Conservation (phyloP, 2,329 filamentous ascomycete genomes). For the Corniculantispora saksenae region DNA sequence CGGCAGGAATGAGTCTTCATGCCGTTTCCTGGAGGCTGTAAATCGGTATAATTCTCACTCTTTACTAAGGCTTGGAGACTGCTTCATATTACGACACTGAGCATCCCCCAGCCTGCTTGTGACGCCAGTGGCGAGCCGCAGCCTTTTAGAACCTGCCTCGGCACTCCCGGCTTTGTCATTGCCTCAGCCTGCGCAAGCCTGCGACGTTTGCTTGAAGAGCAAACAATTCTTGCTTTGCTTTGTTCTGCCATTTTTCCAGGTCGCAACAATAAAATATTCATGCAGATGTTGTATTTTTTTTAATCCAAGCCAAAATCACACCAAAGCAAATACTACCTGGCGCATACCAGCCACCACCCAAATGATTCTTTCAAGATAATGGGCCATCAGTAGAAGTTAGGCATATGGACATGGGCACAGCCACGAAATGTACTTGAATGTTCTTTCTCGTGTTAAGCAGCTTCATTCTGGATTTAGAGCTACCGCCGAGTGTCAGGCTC, state of each 20-base stretch:
- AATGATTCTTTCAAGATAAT: no score
- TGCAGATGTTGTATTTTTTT: no score
- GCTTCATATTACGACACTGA: background rate
- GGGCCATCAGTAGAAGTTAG: no score
- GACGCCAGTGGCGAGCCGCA: constrained; percentile 8
- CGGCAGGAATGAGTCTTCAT: background rate
- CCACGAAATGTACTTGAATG: no score
- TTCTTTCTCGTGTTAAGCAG: no score
- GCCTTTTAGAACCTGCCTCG: background rate
- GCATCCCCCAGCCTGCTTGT: background rate
- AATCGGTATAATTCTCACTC: background rate
- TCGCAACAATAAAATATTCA: no score
- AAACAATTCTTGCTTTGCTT: background rate
- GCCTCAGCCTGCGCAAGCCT: background rate
- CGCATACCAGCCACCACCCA: no score
- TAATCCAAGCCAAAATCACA: no score
- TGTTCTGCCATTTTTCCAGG: background rate
- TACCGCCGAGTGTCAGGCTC: no score
- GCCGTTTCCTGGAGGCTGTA: background rate
- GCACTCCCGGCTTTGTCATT: background rate
- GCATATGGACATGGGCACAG: no score
- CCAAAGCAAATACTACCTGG: no score
- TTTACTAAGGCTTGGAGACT: background rate
- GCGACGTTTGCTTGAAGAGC: background rate
- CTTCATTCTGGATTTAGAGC: no score